phyloP scores from a whole-genome alignment of 2,329 filamentous ascomycete species.

The Penicillium freii region DNA sequence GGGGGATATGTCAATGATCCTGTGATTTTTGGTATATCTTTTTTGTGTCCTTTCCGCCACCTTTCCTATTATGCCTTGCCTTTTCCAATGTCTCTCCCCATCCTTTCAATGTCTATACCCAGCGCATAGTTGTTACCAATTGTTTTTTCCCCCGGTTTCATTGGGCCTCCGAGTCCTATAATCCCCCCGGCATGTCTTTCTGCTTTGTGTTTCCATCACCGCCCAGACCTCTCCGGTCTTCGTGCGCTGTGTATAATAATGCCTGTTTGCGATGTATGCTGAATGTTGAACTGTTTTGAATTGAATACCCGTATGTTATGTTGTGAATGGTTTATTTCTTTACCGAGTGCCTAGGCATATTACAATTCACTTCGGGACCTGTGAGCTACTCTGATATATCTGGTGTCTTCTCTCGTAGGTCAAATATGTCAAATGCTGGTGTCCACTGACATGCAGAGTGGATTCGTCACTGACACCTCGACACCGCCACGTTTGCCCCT shows the following conservation, averaged over 20 bases:
- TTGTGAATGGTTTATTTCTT: neutral
- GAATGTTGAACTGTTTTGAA: slow-evolving; percentile 8
- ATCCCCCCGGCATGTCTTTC: slow-evolving; percentile 11
- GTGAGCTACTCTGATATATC: neutral
- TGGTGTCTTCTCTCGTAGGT: neutral
- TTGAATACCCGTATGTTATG: slow-evolving; percentile 22
- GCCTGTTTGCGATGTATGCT: slow-evolving; percentile 9
- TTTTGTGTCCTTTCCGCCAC: neutral
- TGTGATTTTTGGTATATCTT: slow-evolving; percentile 8
- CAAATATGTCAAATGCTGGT: neutral
- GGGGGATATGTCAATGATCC: slow-evolving; percentile 12
- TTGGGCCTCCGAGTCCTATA: slow-evolving; percentile 13
- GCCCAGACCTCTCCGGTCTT: slow-evolving; percentile 12
- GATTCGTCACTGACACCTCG: slow-evolving; percentile 9
- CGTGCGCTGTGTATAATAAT: slow-evolving; percentile 29
- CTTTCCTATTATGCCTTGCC: slow-evolving; percentile 2
- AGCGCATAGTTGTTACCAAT: slow-evolving; percentile 19
- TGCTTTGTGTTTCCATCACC: slow-evolving; percentile 13
- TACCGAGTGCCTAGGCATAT: slow-evolving; percentile 7
- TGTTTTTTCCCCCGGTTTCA: neutral
- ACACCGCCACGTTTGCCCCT: slow-evolving; percentile 15
- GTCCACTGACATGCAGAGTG: slow-evolving; percentile 4
- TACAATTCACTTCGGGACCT: neutral
- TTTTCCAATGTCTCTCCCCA: slow-evolving; percentile 7
- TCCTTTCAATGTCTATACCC: slow-evolving; percentile 26